phyloP scores from a whole-genome alignment of 148 eudicot genomes.

The Spergularia marina region DNA sequence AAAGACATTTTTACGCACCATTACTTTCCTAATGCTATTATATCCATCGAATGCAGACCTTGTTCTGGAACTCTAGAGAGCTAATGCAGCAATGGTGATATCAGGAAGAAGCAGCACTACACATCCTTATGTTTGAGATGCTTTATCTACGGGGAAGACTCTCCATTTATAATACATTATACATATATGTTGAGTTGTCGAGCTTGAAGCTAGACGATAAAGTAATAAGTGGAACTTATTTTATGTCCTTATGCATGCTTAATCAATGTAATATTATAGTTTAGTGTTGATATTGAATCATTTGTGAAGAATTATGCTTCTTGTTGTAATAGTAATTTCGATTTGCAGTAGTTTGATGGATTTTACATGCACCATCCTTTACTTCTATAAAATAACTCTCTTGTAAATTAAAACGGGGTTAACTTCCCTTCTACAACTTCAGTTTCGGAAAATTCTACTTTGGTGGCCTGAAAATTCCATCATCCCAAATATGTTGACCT shows the following conservation, averaged over 20 bases:
- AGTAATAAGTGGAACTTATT: conserved; percentile 32
- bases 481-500: no score
- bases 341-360: not conserved
- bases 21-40: conserved; percentile 2
- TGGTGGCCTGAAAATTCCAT: no score
- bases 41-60: conserved; percentile 45
- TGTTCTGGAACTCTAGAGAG: conserved; percentile 73
- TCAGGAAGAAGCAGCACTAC: conserved; percentile 20
- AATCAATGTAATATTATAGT: conserved; percentile 7
- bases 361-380: not conserved
- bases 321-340: not conserved
- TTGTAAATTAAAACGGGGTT: no score
- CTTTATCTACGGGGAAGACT: not conserved
- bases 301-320: conserved; percentile 9
- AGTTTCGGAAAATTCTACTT: no score
- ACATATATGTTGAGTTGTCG: conserved; percentile 17
- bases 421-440: no score
- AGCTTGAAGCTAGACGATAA: conserved; percentile 21
- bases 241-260: conserved; percentile 9
- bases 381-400: not conserved
- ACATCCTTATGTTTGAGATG: conserved; percentile 17
- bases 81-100: conserved; percentile 17
- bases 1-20: no score
- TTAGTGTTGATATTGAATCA: not conserved
- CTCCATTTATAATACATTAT: conserved; percentile 18